Evolutionary conservation across 1,284 basidiomycete genomes (phyloP).

Genomic region (Trametes polyzona): DNA sequence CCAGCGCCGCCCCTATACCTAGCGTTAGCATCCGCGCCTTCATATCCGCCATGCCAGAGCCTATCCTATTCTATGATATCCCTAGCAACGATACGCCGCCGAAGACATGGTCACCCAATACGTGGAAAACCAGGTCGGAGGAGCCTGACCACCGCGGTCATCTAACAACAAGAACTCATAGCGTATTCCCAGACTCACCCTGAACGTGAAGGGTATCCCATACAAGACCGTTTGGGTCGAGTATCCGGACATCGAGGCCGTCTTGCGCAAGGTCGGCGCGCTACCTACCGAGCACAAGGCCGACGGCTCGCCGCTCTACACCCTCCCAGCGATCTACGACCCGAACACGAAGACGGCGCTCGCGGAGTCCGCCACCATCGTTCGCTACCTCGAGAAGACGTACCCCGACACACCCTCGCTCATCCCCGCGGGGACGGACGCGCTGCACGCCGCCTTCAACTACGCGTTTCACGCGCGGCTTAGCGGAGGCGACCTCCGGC

Average conservation of each 20-base stretch:
- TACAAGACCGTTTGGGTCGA: constrained; percentile 38
- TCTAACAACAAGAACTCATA: not conserved
- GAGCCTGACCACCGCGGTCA: not conserved
- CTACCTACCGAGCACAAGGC: constrained; percentile 15
- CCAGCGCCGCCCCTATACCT: not conserved
- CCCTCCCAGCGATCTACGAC: constrained; percentile 34
- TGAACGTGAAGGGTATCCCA: constrained; percentile 35
- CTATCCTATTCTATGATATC: constrained; percentile 38
- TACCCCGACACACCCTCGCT: constrained; percentile 31
- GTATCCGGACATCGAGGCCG: constrained; percentile 35
- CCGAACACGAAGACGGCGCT: constrained; percentile 28
- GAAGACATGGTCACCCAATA: constrained; percentile 37
- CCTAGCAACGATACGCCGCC: constrained; percentile 19
- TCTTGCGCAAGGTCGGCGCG: constrained; percentile 30
- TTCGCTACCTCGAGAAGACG: constrained; percentile 35
- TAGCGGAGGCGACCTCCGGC: not conserved
- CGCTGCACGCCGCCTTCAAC: constrained; percentile 34
- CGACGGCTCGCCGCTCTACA: constrained; percentile 28
- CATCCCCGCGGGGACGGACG: constrained; percentile 23
- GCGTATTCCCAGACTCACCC: constrained; percentile 23
- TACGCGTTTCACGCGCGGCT: constrained; percentile 15
- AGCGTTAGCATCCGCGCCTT: not conserved
- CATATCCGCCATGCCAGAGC: constrained; percentile 2
- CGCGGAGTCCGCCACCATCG: constrained; percentile 36
- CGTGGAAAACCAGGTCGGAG: constrained; percentile 35